Evolutionary conservation across 306 rosid genomes (phyloP).

Genomic region (Cicer arietinum): DNA sequence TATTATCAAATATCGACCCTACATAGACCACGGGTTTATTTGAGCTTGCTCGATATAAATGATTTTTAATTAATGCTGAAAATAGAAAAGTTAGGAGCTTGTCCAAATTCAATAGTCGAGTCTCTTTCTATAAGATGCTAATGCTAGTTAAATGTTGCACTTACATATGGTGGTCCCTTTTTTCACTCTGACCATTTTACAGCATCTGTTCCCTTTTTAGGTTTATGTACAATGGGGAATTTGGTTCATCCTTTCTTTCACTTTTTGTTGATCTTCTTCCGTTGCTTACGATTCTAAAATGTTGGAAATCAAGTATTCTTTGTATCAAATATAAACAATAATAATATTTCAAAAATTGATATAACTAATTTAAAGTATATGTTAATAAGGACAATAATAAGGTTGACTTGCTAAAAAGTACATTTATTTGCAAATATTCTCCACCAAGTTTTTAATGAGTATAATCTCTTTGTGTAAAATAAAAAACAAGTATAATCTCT

Average conservation of each 20-base stretch:
- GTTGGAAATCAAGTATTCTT: slow-evolving; percentile 35
- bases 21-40: no score
- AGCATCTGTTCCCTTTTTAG: slow-evolving; percentile 12
- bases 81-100: no score
- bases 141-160: not conserved
- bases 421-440: not conserved
- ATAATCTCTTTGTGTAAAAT: no score
- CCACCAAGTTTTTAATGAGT: not conserved
- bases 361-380: slow-evolving; percentile 5
- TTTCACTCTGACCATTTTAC: slow-evolving; percentile 16
- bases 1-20: no score
- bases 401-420: slow-evolving; percentile 48
- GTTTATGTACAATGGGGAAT: slow-evolving; percentile 45
- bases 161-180: slow-evolving; percentile 48
- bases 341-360: no score
- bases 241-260: slow-evolving; percentile 47
- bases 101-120: slow-evolving; percentile 16
- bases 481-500: no score
- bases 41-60: no score
- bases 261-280: slow-evolving; percentile 35
- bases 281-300: slow-evolving; percentile 41
- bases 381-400: slow-evolving; percentile 36
- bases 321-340: no score
- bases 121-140: not conserved
- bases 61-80: no score